phyloP scores from a whole-genome alignment of 2,329 filamentous ascomycete species.

The Colletotrichum echinochloae region DNA sequence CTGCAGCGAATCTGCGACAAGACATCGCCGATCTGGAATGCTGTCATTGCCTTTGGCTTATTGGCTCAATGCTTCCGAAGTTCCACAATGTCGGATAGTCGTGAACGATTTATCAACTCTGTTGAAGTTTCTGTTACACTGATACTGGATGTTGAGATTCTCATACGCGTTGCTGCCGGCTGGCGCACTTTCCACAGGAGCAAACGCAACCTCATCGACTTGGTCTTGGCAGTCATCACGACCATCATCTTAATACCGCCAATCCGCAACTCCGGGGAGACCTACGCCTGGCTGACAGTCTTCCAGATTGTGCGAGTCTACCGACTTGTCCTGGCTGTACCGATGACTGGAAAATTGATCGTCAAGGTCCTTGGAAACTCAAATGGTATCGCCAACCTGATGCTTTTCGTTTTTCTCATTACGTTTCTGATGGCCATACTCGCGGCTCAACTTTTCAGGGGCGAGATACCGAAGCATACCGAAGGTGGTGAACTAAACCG shows the following conservation, averaged over 20 bases:
- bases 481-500: conserved; percentile 70
- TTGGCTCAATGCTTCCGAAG: conserved; percentile 83
- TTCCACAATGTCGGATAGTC: conserved; percentile 74
- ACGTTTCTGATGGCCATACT: conserved; percentile 95
- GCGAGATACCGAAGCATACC: conserved; percentile 78
- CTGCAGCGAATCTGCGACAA: conserved; percentile 81
- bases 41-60: conserved; percentile 84
- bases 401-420: conserved; percentile 95
- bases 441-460: conserved; percentile 91
- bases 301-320: conserved; percentile 96
- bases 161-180: conserved; percentile 80
- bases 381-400: conserved; percentile 90
- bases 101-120: conserved; percentile 73
- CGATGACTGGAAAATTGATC: conserved; percentile 89
- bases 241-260: conserved; percentile 86
- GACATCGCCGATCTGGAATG: conserved; percentile 81
- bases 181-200: conserved; percentile 84
- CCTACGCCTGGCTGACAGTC: conserved; percentile 88
- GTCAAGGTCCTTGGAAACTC: conserved; percentile 90
- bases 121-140: conserved; percentile 83
- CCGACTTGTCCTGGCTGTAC: conserved; percentile 88
- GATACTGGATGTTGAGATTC: conserved; percentile 83
- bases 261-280: conserved; percentile 76
- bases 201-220: conserved; percentile 82
- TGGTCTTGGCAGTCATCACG: conserved; percentile 83